Percentiles rank a stretch among this genome's conserved stretches.
Evolutionary conservation across 306 rosid species (phyloP).

Genomic region (Arachis hypogaea): DNA sequence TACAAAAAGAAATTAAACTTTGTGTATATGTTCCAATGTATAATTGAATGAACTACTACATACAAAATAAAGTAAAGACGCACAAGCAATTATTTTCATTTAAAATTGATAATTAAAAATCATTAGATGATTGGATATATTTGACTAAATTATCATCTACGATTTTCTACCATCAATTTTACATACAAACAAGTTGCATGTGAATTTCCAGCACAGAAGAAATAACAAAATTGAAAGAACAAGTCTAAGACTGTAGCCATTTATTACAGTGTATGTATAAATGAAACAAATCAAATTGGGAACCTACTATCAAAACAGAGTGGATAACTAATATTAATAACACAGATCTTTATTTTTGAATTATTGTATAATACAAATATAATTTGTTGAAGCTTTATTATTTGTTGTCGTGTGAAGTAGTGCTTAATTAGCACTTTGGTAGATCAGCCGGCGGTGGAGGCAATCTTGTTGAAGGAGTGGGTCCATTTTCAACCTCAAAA

Average conservation of each 20-base stretch:
- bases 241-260: slow-evolving; percentile 7
- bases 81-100: no score
- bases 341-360: background rate
- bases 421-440: slow-evolving; percentile 50
- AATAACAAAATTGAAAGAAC: slow-evolving; percentile 25
- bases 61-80: no score
- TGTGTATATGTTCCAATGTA: background rate
- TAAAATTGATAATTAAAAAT: no score
- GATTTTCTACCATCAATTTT: no score
- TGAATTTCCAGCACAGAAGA: no score
- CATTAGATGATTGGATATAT: no score
- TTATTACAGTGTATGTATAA: slow-evolving; percentile 18
- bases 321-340: background rate
- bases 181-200: no score
- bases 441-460: slow-evolving; percentile 71
- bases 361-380: background rate
- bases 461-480: slow-evolving; percentile 37
- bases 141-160: no score
- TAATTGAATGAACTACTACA: background rate
- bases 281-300: slow-evolving; percentile 11
- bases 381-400: background rate
- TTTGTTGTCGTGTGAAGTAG: background rate
- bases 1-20: no score
- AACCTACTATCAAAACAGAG: slow-evolving; percentile 14
- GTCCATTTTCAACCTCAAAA: slow-evolving; percentile 46